Percentiles rank a stretch among this genome's conserved stretches.
Conservation (phyloP, 2,329 filamentous ascomycete genomes). For the Penicillium sp. region DNA sequence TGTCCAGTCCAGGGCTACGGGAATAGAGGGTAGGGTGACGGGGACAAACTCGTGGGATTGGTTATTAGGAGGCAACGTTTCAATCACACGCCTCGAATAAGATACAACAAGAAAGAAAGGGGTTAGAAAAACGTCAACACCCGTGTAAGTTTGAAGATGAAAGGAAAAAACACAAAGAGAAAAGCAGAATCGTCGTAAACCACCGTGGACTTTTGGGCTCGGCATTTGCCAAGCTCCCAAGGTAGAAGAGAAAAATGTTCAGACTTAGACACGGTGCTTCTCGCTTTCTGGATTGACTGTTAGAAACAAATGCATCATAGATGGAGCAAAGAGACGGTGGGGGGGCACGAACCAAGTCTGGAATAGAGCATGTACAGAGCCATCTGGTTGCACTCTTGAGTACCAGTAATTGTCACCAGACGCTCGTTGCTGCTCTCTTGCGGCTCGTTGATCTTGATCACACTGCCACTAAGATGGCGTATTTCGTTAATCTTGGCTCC, state of each 20-base stretch:
- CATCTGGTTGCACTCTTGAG: slow-evolving; percentile 98
- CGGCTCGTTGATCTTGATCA: slow-evolving; percentile 99
- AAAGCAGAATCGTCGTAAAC: slow-evolving; percentile 18
- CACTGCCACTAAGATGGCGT: slow-evolving; percentile 90
- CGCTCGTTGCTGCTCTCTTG: slow-evolving; percentile 99
- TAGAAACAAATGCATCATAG: slow-evolving; percentile 1
- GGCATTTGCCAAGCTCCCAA: slow-evolving; percentile 7
- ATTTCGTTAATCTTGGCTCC: slow-evolving; percentile 99
- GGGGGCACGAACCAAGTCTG: slow-evolving; percentile 69
- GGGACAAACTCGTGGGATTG: slow-evolving; percentile 19
- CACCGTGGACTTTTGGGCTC: slow-evolving; percentile 26
- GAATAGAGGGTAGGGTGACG: slow-evolving; percentile 6
- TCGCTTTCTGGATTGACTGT: slow-evolving; percentile 62
- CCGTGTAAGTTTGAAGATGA: slow-evolving; percentile 10
- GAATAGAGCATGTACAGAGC: slow-evolving; percentile 99
- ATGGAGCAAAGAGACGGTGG: neutral
- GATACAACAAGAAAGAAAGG: slow-evolving; percentile 32
- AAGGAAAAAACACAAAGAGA: neutral
- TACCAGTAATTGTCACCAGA: slow-evolving; percentile 94
- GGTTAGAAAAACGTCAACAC: slow-evolving; percentile 7
- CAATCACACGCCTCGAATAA: slow-evolving; percentile 32
- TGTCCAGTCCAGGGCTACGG: slow-evolving; percentile 13
- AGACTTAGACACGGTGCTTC: slow-evolving; percentile 66
- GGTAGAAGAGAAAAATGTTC: slow-evolving; percentile 2
- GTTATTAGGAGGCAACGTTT: slow-evolving; percentile 23